These are phyloP conservation scores for Russula virescens DNA, from an alignment of 768 basidiomycete genomes.

Conservation along the genomic window DNA sequence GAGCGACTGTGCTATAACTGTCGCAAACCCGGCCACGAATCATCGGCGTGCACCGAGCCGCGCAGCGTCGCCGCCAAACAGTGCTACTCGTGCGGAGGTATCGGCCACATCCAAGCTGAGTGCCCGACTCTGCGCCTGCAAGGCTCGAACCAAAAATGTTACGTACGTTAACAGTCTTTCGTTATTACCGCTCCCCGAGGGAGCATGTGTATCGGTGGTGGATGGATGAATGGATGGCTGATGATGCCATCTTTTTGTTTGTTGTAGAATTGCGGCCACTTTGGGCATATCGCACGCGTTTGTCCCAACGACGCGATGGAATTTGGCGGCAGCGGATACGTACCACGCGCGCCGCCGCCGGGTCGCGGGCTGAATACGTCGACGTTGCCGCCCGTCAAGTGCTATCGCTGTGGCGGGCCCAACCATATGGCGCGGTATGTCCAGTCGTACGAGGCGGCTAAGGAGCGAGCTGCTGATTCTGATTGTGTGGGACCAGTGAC, in stretches of 20 bases:
- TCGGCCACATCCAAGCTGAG: conserved; percentile 87
- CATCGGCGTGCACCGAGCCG: conserved; percentile 79
- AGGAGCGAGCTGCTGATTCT: no score
- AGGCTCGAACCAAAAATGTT: conserved; percentile 71
- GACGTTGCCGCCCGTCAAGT: conserved; percentile 76
- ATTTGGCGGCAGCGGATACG: conserved; percentile 37
- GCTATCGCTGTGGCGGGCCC: conserved; percentile 83
- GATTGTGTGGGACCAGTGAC: conserved; percentile 44
- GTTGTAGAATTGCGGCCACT: conserved; percentile 67
- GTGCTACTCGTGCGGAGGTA: conserved; percentile 89
- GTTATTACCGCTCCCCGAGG: no score
- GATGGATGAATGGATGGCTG: conserved; percentile 11
- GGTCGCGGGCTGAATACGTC: conserved; percentile 72
- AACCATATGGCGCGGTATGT: conserved; percentile 78
- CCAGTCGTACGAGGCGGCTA: no score
- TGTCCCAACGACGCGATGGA: conserved; percentile 52
- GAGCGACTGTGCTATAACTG: conserved; percentile 93
- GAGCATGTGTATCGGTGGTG: no score
- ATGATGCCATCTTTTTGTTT: not conserved
- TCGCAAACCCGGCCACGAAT: conserved; percentile 91
- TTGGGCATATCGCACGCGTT: conserved; percentile 74
- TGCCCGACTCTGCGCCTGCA: conserved; percentile 76
- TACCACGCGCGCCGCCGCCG: conserved; percentile 64
- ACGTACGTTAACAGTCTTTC: conserved; percentile 43
- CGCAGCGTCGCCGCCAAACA: conserved; percentile 80